phyloP scores from a whole-genome alignment of 345 rosid genomes.

The Eucalyptus erythrocorys region DNA sequence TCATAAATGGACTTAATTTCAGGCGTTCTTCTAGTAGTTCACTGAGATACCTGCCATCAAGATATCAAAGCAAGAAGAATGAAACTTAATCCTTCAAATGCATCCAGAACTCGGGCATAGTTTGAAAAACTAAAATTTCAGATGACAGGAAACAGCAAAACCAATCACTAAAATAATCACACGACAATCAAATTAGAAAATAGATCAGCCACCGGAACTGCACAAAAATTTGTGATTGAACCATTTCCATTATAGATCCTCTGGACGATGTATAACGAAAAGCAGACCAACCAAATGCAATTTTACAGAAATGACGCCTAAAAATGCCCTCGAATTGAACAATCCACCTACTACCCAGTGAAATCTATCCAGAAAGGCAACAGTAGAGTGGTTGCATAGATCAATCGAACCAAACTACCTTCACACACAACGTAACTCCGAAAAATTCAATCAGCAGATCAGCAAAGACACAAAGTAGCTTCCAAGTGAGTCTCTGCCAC shows the following conservation, averaged over 20 bases:
- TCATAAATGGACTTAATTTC: constrained; percentile 61
- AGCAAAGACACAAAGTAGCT: background rate
- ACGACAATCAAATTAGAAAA: background rate
- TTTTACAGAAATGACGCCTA: background rate
- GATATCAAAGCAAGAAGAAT: background rate
- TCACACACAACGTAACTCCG: background rate
- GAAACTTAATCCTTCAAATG: background rate
- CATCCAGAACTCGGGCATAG: background rate
- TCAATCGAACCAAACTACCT: background rate
- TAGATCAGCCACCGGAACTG: background rate
- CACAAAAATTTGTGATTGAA: background rate
- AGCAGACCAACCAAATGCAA: background rate
- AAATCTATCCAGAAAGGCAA: background rate
- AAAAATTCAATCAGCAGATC: background rate
- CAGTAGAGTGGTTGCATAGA: background rate
- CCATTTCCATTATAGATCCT: background rate
- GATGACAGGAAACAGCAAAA: background rate
- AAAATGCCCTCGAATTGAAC: background rate
- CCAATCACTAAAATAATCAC: background rate
- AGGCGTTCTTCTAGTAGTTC: constrained; percentile 71
- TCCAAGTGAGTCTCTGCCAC: background rate
- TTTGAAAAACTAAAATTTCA: background rate
- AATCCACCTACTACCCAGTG: background rate
- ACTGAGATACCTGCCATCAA: constrained; percentile 50
- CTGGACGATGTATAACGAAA: background rate